phyloP scores from a whole-genome alignment of 257 asterid species.

The Solanum etuberosum region DNA sequence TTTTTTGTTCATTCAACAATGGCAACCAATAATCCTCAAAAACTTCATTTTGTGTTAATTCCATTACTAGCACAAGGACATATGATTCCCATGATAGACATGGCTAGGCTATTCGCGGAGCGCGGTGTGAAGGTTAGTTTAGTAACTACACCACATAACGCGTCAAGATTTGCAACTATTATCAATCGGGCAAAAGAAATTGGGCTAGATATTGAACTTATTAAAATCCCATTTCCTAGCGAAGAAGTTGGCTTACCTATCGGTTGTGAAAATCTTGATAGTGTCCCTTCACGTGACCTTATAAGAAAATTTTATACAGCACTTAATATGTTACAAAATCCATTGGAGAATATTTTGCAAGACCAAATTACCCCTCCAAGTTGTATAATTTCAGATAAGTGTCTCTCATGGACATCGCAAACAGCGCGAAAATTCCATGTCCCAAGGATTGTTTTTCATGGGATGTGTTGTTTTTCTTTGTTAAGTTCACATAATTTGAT shows the following conservation, averaged over 20 bases:
- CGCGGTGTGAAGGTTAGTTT: conserved; percentile 41
- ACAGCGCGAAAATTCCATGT: conserved; percentile 33
- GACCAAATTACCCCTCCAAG: conserved; percentile 35
- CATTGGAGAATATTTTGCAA: conserved; percentile 27
- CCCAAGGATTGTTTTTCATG: conserved; percentile 63
- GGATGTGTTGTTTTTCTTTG: conserved; percentile 62
- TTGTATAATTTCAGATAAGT: conserved; percentile 71
- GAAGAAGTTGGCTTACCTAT: conserved; percentile 45
- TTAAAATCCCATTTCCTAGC: conserved; percentile 53
- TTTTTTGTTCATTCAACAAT: not conserved
- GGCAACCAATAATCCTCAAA: not conserved
- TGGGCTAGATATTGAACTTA: conserved; percentile 23
- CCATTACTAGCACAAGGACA: conserved; percentile 40
- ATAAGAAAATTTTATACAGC: conserved; percentile 38
- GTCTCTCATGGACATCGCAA: conserved; percentile 52
- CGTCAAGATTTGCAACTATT: conserved; percentile 23
- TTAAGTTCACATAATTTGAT: conserved; percentile 41
- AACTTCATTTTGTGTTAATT: conserved; percentile 21
- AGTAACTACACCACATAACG: conserved; percentile 54
- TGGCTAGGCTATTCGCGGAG: conserved; percentile 29
- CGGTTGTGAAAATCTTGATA: conserved; percentile 71
- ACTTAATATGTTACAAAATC: conserved; percentile 30
- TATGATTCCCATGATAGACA: conserved; percentile 46
- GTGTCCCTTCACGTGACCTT: conserved; percentile 50
- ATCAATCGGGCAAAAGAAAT: conserved; percentile 31